phyloP scores from a whole-genome alignment of 2,329 filamentous ascomycete species.

The Ophiocordyceps polyrhachis-furcata region DNA sequence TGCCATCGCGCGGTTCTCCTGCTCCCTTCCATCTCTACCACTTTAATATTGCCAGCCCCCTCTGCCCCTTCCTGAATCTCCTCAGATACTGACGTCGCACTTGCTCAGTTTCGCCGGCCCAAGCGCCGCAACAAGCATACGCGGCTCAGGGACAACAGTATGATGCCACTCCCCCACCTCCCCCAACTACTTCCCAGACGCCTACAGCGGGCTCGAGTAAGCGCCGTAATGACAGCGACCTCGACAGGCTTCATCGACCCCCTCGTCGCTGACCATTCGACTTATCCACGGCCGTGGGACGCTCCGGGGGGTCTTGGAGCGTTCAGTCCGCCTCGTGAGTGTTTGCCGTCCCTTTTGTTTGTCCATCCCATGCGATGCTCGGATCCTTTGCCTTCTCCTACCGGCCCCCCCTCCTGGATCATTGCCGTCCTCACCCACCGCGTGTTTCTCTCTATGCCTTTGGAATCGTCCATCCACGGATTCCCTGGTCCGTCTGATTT shows the following conservation, averaged over 20 bases:
- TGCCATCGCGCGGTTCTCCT: neutral
- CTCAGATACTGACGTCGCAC: slow-evolving; percentile 15
- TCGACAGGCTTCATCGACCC: slow-evolving; percentile 21
- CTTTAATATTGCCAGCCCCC: neutral
- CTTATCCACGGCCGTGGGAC: slow-evolving; percentile 4
- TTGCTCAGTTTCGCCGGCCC: slow-evolving; percentile 33
- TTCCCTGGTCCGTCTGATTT: neutral
- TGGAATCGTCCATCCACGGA: neutral
- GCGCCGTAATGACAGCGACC: slow-evolving; percentile 24
- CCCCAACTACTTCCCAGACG: slow-evolving; percentile 20
- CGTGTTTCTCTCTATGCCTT: neutral
- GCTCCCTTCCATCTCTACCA: neutral
- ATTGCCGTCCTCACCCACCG: neutral
- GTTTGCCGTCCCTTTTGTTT: slow-evolving; percentile 3
- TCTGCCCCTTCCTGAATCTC: neutral
- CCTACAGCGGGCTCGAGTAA: slow-evolving; percentile 16
- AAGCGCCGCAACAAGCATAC: slow-evolving; percentile 18
- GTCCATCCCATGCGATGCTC: neutral
- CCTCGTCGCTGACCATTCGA: slow-evolving; percentile 13
- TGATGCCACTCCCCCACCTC: slow-evolving; percentile 25
- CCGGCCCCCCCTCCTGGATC: neutral
- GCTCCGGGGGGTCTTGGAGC: neutral
- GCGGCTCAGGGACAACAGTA: slow-evolving; percentile 30
- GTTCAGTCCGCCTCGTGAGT: slow-evolving; percentile 7
- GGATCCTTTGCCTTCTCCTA: neutral